Base-by-base conservation (phyloP, 257 asterid genomes). In the Penstemon davidsonii region DNA sequence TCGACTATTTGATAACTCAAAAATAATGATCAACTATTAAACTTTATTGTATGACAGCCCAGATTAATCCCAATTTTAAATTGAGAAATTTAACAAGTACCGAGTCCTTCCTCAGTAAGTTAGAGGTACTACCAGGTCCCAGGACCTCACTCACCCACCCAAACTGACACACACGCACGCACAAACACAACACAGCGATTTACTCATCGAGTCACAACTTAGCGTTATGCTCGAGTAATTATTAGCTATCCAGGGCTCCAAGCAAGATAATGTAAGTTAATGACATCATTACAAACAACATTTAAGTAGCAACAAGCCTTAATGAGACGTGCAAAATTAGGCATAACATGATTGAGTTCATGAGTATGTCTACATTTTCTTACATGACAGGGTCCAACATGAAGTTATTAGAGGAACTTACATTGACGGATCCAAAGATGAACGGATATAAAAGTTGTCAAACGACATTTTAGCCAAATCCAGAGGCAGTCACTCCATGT, bases 341-440 rank as follows among this genome's bases (percentile, higher is more conserved):
- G 3, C 25, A 64, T 25, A 36, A 36, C 47, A 49, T 63, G 68
- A 7, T 9, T 64, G 36, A 64, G 58, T 37, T 50, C 47, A 7
- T 36, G 6, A 5, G 45, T 2, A 10, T 5, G 2, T 59, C 47
- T 13, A 12, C 37, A 8, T 4, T 38, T 60, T 41, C 65, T n/a
- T 7, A 8, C 13, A 60, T 37, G 39, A 37, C 19, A 19, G 33
- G 33, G 33, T 25, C 33, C 3, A 25, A 25, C 69, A 64, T 33
- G 10, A 46, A 47, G 47, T 12, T n/a, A n/a, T 37, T 8, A 49
- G 59, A 64, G 7, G 59, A 25, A 64, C 69, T 64, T 36, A 64
- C 59, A 49, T n/a, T 15, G 18, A 12, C 13, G 18, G 52, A n/a
- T 13, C 70, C 13, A 11, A 38, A 15, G 25, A 37, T 47, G 15